Evolutionary conservation across 495 filamentous ascomycete species (phyloP).

Genomic region (Mycothermus thermophilus): DNA sequence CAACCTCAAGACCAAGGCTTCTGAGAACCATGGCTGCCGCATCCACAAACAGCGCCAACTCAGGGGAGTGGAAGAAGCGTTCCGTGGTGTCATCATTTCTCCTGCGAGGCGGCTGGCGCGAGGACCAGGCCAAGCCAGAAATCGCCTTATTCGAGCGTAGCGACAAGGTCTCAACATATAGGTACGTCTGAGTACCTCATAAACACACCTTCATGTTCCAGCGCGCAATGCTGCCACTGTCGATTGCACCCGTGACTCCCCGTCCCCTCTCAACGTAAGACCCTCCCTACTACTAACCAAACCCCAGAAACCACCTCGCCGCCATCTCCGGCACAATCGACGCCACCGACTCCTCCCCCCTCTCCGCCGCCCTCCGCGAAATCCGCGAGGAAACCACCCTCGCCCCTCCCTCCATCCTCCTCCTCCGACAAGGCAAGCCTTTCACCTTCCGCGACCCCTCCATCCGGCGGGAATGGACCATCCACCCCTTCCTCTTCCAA

Average conservation of each 20-base stretch:
- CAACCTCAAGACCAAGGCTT: no score
- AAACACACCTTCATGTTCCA: no score
- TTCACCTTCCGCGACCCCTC: slow-evolving; percentile 42
- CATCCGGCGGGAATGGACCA: slow-evolving; percentile 44
- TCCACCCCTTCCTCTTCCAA: slow-evolving; percentile 50
- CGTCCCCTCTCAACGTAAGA: no score
- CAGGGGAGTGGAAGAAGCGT: slow-evolving; percentile 20
- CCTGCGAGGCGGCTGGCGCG: slow-evolving; percentile 33
- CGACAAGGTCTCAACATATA: slow-evolving; percentile 42
- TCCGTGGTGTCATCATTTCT: slow-evolving; percentile 45
- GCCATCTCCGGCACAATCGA: slow-evolving; percentile 50
- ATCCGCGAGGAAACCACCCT: slow-evolving; percentile 49
- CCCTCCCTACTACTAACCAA: background rate
- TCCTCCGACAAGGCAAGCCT: slow-evolving; percentile 44
- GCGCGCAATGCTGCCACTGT: no score
- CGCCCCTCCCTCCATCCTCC: slow-evolving; percentile 26
- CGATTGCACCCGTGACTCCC: background rate
- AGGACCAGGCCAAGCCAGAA: slow-evolving; percentile 16
- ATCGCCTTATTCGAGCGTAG: slow-evolving; percentile 49
- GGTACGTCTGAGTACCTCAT: slow-evolving; percentile 16
- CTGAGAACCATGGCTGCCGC: background rate
- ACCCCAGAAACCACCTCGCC: slow-evolving; percentile 36
- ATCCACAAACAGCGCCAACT: background rate
- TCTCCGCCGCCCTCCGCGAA: slow-evolving; percentile 47
- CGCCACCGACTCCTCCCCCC: slow-evolving; percentile 31